phyloP scores from a whole-genome alignment of 805 yeast genomes.

The Teunomyces panamensis region DNA sequence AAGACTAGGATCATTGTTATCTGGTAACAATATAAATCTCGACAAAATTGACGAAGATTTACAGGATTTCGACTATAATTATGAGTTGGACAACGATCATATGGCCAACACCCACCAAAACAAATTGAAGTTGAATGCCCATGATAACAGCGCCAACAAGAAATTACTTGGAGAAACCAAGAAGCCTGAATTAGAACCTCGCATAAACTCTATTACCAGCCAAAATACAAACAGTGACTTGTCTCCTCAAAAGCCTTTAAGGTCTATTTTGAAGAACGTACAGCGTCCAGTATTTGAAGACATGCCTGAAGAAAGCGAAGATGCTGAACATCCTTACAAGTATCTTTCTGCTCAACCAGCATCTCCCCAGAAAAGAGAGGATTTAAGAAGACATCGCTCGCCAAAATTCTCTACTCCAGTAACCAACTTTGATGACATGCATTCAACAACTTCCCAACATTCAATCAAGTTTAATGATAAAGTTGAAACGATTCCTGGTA shows the following conservation, averaged over 20 bases:
- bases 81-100: conserved; percentile 28
- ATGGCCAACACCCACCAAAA: neutral
- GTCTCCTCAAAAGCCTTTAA: conserved; percentile 26
- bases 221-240: neutral
- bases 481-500: conserved; percentile 36
- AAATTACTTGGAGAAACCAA: neutral
- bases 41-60: conserved; percentile 42
- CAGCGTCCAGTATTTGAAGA: conserved; percentile 8
- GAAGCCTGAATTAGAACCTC: neutral
- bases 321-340: conserved; percentile 5
- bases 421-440: conserved; percentile 9
- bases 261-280: conserved; percentile 33
- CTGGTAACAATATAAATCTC: conserved; percentile 22
- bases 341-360: neutral
- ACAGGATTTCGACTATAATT: conserved; percentile 41
- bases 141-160: neutral
- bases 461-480: conserved; percentile 38
- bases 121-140: neutral
- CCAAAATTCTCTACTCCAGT: conserved; percentile 8
- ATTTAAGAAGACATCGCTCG: neutral
- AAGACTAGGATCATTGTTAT: conserved; percentile 21
- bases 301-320: conserved; percentile 4
- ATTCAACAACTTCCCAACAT: conserved; percentile 8
- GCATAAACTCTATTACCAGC: neutral
- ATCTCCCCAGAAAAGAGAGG: neutral